Evolutionary conservation across 176 grass and related monocot species (phyloP).

Genomic region (Poa annua): DNA sequence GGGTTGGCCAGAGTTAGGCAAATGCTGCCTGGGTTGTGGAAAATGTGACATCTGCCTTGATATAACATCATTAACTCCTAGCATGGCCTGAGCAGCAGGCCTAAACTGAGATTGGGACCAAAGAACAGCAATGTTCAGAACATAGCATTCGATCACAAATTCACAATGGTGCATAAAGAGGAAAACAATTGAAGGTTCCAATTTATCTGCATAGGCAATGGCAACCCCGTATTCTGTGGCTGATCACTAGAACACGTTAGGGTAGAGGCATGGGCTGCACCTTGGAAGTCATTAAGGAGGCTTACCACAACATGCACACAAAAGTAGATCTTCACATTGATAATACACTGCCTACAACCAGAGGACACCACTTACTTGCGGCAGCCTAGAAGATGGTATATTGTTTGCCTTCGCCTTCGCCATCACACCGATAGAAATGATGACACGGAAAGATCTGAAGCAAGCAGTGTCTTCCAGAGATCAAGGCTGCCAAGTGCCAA

Average conservation of each 20-base stretch:
- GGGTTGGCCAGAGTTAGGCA: constrained; percentile 58
- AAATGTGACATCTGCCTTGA: constrained; percentile 54
- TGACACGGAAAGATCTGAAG: not conserved
- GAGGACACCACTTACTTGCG: constrained; percentile 45
- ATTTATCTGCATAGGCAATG: constrained; percentile 79
- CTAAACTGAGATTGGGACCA: constrained; percentile 59
- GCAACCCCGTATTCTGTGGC: constrained; percentile 74
- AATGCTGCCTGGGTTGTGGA: constrained; percentile 55
- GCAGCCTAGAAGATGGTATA: constrained; percentile 56
- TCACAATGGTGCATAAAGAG: constrained; percentile 15
- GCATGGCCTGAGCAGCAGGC: constrained; percentile 57
- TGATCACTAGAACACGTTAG: constrained; percentile 51
- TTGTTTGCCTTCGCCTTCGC: constrained; percentile 43
- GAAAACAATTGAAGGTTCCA: not conserved
- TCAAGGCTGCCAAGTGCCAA: not conserved
- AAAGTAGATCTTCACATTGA: not conserved
- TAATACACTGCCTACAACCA: not conserved
- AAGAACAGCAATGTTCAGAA: constrained; percentile 21
- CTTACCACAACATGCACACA: constrained; percentile 5
- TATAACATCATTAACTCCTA: constrained; percentile 47
- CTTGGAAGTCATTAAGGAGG: constrained; percentile 29
- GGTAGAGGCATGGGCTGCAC: constrained; percentile 71
- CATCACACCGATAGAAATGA: constrained; percentile 55
- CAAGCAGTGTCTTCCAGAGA: not conserved
- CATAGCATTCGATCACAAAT: constrained; percentile 9